phyloP scores from a whole-genome alignment of 2,329 filamentous ascomycete species.

The Pseudogymnoascus sp. region DNA sequence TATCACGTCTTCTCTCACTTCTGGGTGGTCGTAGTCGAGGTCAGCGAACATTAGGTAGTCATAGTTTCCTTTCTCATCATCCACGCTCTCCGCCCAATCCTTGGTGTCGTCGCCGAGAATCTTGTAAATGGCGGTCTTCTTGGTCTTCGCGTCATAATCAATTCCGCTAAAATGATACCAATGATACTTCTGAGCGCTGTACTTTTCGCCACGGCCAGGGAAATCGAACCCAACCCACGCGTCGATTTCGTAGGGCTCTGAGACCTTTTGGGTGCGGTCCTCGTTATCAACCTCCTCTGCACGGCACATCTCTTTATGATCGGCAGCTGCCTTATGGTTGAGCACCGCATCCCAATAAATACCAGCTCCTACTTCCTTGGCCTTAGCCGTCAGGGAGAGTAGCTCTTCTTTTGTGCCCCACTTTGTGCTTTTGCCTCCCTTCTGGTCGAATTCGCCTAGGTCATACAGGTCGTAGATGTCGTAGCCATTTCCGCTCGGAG shows the following conservation, averaged over 20 bases:
- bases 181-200: conserved; percentile 57
- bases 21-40: conserved; percentile 56
- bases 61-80: conserved; percentile 57
- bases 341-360: conserved; percentile 65
- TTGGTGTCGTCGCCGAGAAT: conserved; percentile 54
- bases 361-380: conserved; percentile 46
- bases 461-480: conserved; percentile 66
- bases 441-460: conserved; percentile 66
- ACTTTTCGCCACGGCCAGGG: conserved; percentile 49
- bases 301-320: conserved; percentile 54
- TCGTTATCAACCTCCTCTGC: conserved; percentile 57
- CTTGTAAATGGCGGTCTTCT: conserved; percentile 57
- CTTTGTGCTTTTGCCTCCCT: conserved; percentile 55
- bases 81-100: conserved; percentile 52
- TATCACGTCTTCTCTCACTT: conserved; percentile 57
- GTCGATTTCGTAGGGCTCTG: conserved; percentile 53
- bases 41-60: conserved; percentile 69
- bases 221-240: conserved; percentile 65
- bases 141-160: conserved; percentile 52
- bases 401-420: conserved; percentile 62
- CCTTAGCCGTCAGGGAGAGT: conserved; percentile 41
- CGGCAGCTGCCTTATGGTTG: conserved; percentile 65
- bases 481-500: conserved; percentile 57
- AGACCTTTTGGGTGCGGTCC: conserved; percentile 49
- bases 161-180: conserved; percentile 63